Conservation (phyloP, 1,284 basidiomycete genomes). For the Tranzscheliella williamsii region DNA sequence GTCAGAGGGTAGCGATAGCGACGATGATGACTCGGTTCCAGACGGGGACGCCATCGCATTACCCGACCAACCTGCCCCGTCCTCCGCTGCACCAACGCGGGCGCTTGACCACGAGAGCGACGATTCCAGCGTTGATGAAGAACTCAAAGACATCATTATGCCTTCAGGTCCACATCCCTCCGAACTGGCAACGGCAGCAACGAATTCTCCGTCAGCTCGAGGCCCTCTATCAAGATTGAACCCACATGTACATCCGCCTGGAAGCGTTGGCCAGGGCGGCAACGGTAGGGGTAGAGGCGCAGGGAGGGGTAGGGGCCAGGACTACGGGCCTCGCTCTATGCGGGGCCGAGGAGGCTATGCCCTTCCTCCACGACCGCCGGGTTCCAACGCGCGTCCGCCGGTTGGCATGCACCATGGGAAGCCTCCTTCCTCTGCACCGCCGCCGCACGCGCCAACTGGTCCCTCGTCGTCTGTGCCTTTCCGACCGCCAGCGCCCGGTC, state of each 20-base stretch:
- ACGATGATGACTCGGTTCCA: slow-evolving; percentile 7
- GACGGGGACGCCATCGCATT: slow-evolving; percentile 12
- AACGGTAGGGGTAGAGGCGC: neutral
- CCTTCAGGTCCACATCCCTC: slow-evolving; percentile 48
- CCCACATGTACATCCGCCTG: neutral
- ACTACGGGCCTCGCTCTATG: neutral
- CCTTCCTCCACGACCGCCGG: neutral
- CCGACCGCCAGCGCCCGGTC: slow-evolving; percentile 13
- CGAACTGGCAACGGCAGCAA: neutral
- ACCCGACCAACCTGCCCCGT: slow-evolving; percentile 26
- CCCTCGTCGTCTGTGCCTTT: neutral
- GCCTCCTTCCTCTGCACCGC: too few relatives aligned
- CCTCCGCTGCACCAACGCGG: neutral
- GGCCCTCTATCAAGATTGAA: too few relatives aligned
- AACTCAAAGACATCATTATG: slow-evolving; percentile 54
- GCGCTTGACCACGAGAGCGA: slow-evolving; percentile 18
- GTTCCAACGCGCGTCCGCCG: neutral
- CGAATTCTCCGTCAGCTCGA: too few relatives aligned
- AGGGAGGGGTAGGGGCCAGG: neutral
- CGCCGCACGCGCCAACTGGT: neutral
- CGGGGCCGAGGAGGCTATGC: too few relatives aligned
- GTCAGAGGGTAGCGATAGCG: neutral
- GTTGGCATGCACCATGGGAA: neutral
- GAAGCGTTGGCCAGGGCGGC: neutral
- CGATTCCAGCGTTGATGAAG: slow-evolving; percentile 47